Evolutionary conservation across 495 filamentous ascomycete species (phyloP).

Genomic region (Xylaria scruposa): DNA sequence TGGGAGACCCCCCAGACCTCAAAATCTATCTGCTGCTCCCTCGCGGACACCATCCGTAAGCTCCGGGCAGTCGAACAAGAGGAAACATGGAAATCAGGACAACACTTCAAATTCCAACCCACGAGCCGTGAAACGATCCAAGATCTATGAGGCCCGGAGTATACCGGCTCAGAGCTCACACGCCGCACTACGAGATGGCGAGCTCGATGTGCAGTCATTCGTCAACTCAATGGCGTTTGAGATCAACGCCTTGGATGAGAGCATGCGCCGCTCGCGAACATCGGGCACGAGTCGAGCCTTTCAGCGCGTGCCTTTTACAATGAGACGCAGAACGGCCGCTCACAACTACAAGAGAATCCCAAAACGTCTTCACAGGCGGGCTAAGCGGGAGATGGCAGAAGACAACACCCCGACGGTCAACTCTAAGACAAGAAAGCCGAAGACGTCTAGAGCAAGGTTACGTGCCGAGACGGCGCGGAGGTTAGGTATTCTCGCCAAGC

Average conservation of each 20-base stretch:
- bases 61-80: conserved; percentile 31
- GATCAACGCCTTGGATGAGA: conserved; percentile 80
- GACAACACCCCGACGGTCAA: conserved; percentile 91
- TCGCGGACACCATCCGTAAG: background rate
- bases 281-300: conserved; percentile 77
- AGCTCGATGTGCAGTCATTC: conserved; percentile 82
- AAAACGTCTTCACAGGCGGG: conserved; percentile 71
- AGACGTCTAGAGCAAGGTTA: conserved; percentile 69
- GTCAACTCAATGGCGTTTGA: conserved; percentile 84
- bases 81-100: conserved; percentile 29
- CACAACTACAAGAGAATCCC: conserved; percentile 96
- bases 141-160: conserved; percentile 70
- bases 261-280: conserved; percentile 75
- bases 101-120: conserved; percentile 52
- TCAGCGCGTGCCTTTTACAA: conserved; percentile 81
- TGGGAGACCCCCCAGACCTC: conserved; percentile 18
- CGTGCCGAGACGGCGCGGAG: conserved; percentile 83
- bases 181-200: conserved; percentile 75
- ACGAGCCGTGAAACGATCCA: conserved; percentile 59
- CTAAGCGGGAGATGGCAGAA: conserved; percentile 81
- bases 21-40: background rate
- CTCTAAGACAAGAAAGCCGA: conserved; percentile 71
- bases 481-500: conserved; percentile 68
- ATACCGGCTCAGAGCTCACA: conserved; percentile 76
- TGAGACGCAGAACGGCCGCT: conserved; percentile 87